phyloP scores from a whole-genome alignment of 192 early-diverging fungal genomes.

The Coemansia erecta region DNA sequence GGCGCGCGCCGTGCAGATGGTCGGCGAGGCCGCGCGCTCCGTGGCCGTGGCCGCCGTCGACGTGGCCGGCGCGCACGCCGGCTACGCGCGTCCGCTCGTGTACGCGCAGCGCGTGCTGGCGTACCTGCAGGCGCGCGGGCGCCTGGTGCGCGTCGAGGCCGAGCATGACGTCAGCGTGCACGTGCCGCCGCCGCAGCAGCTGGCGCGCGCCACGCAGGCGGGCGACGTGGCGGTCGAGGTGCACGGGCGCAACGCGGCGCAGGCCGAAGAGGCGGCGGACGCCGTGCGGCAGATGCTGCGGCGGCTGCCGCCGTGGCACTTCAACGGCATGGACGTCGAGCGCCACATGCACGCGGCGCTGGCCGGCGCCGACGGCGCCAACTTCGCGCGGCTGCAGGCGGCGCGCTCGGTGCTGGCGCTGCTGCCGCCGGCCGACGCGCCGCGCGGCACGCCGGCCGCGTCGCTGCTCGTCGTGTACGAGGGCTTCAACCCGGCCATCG shows the following conservation, averaged over 20 bases:
- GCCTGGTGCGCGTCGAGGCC: slow-evolving; percentile 76
- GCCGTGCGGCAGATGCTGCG: slow-evolving; percentile 58
- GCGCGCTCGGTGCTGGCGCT: slow-evolving; percentile 71
- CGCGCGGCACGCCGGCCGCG: slow-evolving; percentile 57
- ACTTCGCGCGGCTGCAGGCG: slow-evolving; percentile 63
- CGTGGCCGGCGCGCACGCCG: slow-evolving; percentile 57
- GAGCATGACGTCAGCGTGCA: slow-evolving; percentile 62
- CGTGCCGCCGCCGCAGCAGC: slow-evolving; percentile 51
- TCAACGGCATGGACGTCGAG: slow-evolving; percentile 72
- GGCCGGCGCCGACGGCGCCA: slow-evolving; percentile 61
- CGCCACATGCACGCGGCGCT: slow-evolving; percentile 72
- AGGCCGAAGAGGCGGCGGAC: slow-evolving; percentile 63
- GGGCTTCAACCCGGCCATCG: slow-evolving; percentile 56
- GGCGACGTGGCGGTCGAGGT: slow-evolving; percentile 67
- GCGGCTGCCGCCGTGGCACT: slow-evolving; percentile 57
- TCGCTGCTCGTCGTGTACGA: slow-evolving; percentile 81
- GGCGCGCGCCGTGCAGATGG: slow-evolving; percentile 69
- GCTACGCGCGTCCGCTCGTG: slow-evolving; percentile 42
- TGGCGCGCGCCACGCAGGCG: slow-evolving; percentile 31
- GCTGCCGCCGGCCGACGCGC: slow-evolving; percentile 42
- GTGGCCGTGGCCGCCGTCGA: slow-evolving; percentile 71
- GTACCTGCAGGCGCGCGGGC: slow-evolving; percentile 71
- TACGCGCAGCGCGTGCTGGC: slow-evolving; percentile 68
- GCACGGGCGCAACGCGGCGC: slow-evolving; percentile 61
- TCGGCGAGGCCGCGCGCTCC: slow-evolving; percentile 81